These are phyloP conservation scores for Cicer judaicum DNA, from an alignment of 306 rosid species.

Conservation along the genomic window DNA sequence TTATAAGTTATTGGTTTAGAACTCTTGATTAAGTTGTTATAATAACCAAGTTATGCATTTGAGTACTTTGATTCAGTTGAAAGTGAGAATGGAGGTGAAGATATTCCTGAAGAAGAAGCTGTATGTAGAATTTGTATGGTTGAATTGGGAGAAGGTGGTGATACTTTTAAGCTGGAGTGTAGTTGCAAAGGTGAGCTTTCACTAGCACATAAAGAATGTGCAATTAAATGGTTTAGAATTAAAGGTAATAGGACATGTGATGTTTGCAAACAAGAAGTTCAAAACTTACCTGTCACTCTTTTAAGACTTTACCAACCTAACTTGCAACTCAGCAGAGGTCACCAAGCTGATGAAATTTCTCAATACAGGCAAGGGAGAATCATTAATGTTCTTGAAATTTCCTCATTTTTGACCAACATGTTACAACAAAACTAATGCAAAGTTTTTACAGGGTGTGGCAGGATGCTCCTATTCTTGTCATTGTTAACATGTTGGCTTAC, in stretches of 20 bases:
- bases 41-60: conserved; percentile 50
- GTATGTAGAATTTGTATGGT: conserved; percentile 85
- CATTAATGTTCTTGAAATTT: background rate
- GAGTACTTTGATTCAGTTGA: conserved; percentile 65
- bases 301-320: conserved; percentile 52
- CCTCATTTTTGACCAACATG: background rate
- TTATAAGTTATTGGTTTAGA: conserved; percentile 33
- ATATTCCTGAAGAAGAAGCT: conserved; percentile 79
- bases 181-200: conserved; percentile 95
- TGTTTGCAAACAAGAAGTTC: conserved; percentile 83
- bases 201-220: conserved; percentile 80
- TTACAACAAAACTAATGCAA: conserved; percentile 32
- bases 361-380: conserved; percentile 64
- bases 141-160: conserved; percentile 72
- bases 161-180: conserved; percentile 82
- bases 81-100: conserved; percentile 65
- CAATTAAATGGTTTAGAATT: conserved; percentile 83
- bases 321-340: conserved; percentile 50
- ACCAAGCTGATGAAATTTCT: conserved; percentile 45
- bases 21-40: conserved; percentile 40
- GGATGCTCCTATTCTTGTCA: conserved; percentile 53
- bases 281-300: conserved; percentile 80
- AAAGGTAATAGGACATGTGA: conserved; percentile 88
- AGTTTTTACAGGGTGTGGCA: conserved; percentile 47
- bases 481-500: conserved; percentile 54